Percentiles rank a stretch among this genome's conserved stretches.
phyloP scores from a whole-genome alignment of 352 stramenopile genomes.

The Phytophthora agathidicida region DNA sequence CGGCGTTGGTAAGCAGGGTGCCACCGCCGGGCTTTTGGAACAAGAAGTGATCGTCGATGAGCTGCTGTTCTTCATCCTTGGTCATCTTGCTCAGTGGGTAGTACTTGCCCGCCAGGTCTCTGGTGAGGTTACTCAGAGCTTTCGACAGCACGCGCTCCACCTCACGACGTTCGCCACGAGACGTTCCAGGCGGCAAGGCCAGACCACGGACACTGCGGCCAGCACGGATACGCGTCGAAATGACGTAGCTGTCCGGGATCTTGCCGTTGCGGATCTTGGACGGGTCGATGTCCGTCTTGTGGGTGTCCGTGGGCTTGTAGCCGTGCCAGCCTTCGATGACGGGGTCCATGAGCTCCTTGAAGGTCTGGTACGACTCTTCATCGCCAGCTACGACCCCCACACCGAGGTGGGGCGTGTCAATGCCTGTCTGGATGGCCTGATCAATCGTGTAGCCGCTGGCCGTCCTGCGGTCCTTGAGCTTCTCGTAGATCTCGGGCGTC shows the following conservation, averaged over 20 bases:
- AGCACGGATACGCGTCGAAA: constrained; percentile 90
- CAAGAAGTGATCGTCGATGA: constrained; percentile 88
- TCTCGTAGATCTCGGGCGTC: constrained; percentile 70
- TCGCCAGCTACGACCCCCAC: constrained; percentile 84
- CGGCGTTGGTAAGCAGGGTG: constrained; percentile 71
- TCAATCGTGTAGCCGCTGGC: constrained; percentile 80
- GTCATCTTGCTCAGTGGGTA: constrained; percentile 84
- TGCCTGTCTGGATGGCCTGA: constrained; percentile 79
- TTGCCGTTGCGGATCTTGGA: constrained; percentile 55
- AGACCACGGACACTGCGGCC: constrained; percentile 85
- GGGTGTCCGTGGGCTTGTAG: constrained; percentile 57
- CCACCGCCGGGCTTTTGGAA: constrained; percentile 90
- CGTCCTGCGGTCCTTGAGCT: constrained; percentile 71
- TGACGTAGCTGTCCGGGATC: constrained; percentile 81
- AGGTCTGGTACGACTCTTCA: constrained; percentile 84
- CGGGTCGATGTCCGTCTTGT: constrained; percentile 84
- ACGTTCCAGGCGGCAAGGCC: constrained; percentile 78
- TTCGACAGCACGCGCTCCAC: constrained; percentile 80
- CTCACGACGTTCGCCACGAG: constrained; percentile 62
- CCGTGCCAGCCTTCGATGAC: constrained; percentile 88
- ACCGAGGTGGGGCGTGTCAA: constrained; percentile 72
- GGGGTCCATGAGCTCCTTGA: constrained; percentile 79
- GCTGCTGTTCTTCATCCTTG: constrained; percentile 84
- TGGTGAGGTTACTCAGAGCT: constrained; percentile 71
- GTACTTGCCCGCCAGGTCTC: constrained; percentile 79